Evolutionary conservation across 129 eudicot species (phyloP).

Genomic region (Ambrosia trifida): DNA sequence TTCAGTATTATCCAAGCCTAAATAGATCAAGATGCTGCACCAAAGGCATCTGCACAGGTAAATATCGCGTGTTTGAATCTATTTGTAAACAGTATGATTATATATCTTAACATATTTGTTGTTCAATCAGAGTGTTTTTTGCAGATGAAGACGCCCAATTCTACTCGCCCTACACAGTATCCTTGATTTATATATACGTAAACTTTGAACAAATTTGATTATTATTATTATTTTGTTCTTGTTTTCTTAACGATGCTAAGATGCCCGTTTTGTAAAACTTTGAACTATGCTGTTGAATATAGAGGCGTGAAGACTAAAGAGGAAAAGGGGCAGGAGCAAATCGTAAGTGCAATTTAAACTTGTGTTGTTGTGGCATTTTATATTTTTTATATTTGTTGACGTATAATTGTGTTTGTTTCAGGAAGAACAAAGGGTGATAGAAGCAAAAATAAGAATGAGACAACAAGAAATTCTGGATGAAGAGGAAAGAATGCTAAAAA

Average conservation of each 20-base stretch:
- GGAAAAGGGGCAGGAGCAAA: slow-evolving; percentile 88
- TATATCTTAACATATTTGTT: not conserved
- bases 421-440: slow-evolving; percentile 99
- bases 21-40: slow-evolving; percentile 95
- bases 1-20: slow-evolving; percentile 94
- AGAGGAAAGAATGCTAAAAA: slow-evolving; percentile 60
- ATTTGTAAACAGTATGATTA: not conserved
- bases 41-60: slow-evolving; percentile 98
- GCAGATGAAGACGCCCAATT: slow-evolving; percentile 98
- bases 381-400: not conserved
- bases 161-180: slow-evolving; percentile 95
- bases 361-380: not conserved
- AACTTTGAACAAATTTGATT: not conserved
- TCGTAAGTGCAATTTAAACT: slow-evolving; percentile 47
- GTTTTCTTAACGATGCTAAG: slow-evolving; percentile 55
- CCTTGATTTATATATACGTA: slow-evolving; percentile 33
- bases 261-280: slow-evolving; percentile 95
- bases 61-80: not conserved
- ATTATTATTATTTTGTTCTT: not conserved
- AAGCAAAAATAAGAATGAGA: slow-evolving; percentile 98
- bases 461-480: slow-evolving; percentile 83
- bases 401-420: slow-evolving; percentile 15
- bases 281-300: slow-evolving; percentile 96
- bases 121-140: slow-evolving; percentile 74
- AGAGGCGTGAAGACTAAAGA: slow-evolving; percentile 93